A percentile compares a stretch with the other conserved stretches of the same genome.
These are phyloP conservation scores for Mycena polygramma DNA, from an alignment of 768 basidiomycete species.

Conservation along the genomic window DNA sequence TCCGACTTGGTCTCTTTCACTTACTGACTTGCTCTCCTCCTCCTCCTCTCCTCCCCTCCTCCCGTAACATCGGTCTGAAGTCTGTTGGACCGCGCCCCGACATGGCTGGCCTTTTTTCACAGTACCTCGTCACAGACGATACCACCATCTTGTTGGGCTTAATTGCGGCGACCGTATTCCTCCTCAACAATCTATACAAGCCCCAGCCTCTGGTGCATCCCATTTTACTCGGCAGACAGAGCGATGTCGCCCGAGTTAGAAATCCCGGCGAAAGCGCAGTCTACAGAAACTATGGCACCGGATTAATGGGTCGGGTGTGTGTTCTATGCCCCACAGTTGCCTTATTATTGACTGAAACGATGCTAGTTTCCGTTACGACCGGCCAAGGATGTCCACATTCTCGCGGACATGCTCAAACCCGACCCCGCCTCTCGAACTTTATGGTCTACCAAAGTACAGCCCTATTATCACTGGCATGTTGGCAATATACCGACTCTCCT, in stretches of 20 bases:
- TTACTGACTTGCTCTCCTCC: no score
- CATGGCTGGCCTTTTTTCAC: slow-evolving; percentile 48
- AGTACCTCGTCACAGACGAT: slow-evolving; percentile 83
- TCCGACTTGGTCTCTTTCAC: no score
- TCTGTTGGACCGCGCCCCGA: no score
- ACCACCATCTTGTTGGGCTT: slow-evolving; percentile 82
- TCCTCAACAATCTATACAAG: slow-evolving; percentile 83
- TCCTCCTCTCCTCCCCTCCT: no score
- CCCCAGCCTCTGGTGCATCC: slow-evolving; percentile 92
- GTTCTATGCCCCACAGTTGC: not conserved
- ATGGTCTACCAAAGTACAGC: slow-evolving; percentile 80
- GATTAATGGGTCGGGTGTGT: slow-evolving; percentile 83
- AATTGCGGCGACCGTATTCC: slow-evolving; percentile 80
- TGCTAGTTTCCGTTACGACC: slow-evolving; percentile 80
- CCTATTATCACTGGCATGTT: not conserved
- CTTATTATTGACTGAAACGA: slow-evolving; percentile 21
- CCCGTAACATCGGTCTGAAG: no score
- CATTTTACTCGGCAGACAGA: slow-evolving; percentile 92
- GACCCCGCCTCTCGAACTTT: slow-evolving; percentile 77
- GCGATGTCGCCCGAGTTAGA: slow-evolving; percentile 87
- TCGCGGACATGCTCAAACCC: slow-evolving; percentile 75
- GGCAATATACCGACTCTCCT: slow-evolving; percentile 18
- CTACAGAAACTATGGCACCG: slow-evolving; percentile 92
- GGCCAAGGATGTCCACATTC: slow-evolving; percentile 75
- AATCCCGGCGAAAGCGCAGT: slow-evolving; percentile 87